These are phyloP conservation scores for Fusarium begoniae DNA, from an alignment of 2,329 filamentous ascomycete species.

Conservation along the genomic window DNA sequence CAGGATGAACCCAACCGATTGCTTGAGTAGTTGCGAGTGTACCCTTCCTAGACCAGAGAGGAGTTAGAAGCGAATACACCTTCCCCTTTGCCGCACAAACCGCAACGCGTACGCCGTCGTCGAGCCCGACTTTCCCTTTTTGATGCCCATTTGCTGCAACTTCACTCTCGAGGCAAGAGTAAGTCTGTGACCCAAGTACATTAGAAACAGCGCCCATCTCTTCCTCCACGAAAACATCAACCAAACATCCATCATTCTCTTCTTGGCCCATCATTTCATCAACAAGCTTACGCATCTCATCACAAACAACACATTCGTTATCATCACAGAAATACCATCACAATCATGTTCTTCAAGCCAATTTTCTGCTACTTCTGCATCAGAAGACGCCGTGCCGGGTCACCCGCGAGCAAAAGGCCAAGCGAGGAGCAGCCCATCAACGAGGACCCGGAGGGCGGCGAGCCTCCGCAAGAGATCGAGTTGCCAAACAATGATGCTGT, in stretches of 20 bases:
- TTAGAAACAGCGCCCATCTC: not conserved
- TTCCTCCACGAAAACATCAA: not conserved
- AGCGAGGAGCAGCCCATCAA: not conserved
- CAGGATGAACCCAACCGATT: too few relatives aligned
- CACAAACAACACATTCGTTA: not conserved
- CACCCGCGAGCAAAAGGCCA: not conserved
- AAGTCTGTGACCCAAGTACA: not conserved
- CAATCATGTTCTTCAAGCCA: not conserved
- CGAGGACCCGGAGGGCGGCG: too few relatives aligned
- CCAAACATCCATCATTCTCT: not conserved
- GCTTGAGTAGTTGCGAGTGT: too few relatives aligned
- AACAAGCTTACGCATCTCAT: not conserved
- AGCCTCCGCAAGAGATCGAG: not conserved
- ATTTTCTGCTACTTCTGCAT: accelerated
- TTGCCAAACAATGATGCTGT: not conserved
- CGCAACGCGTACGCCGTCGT: not conserved
- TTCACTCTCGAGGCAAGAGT: not conserved
- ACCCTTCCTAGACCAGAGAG: too few relatives aligned
- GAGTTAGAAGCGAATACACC: not conserved
- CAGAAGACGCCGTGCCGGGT: not conserved
- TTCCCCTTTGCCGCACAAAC: not conserved
- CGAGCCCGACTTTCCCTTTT: not conserved
- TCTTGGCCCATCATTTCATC: not conserved
- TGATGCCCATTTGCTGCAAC: not conserved
- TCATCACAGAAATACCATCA: not conserved